These are phyloP conservation scores for Cryptococcus amylolentus DNA, from an alignment of 1,284 basidiomycete genomes.

Conservation along the genomic window DNA sequence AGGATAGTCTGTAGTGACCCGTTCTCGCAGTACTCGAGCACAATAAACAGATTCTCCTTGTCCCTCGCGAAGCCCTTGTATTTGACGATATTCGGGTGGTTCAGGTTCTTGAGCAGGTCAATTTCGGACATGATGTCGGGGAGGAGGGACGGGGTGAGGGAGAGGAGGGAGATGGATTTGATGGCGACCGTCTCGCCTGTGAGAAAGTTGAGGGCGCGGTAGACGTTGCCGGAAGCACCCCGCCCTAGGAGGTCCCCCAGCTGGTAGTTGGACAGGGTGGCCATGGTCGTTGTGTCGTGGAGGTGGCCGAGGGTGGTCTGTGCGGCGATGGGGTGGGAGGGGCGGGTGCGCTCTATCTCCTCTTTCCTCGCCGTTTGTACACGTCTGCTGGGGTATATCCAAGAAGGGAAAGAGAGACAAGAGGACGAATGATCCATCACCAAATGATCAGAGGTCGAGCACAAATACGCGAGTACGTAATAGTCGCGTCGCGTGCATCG, in stretches of 20 bases:
- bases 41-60: conserved; percentile 89
- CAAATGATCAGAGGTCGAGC: too few relatives aligned
- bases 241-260: conserved; percentile 90
- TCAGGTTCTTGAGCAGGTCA: conserved; percentile 92
- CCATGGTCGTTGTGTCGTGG: conserved; percentile 11
- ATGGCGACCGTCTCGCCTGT: conserved; percentile 94
- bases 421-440: too few relatives aligned
- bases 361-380: not conserved
- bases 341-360: not conserved
- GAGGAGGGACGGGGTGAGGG: conserved; percentile 87
- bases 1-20: conserved; percentile 91
- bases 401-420: too few relatives aligned
- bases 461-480: too few relatives aligned
- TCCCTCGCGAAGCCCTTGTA: conserved; percentile 96
- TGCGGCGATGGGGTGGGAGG: not conserved
- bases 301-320: not conserved
- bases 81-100: conserved; percentile 92
- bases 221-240: conserved; percentile 92
- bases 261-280: conserved; percentile 61
- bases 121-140: conserved; percentile 97
- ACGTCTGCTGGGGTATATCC: too few relatives aligned
- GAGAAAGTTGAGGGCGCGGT: conserved; percentile 90
- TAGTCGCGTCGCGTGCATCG: too few relatives aligned
- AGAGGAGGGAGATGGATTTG: conserved; percentile 88
- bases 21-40: conserved; percentile 96